phyloP scores from a whole-genome alignment of 1,284 basidiomycete species.

The Peniophora sp. region DNA sequence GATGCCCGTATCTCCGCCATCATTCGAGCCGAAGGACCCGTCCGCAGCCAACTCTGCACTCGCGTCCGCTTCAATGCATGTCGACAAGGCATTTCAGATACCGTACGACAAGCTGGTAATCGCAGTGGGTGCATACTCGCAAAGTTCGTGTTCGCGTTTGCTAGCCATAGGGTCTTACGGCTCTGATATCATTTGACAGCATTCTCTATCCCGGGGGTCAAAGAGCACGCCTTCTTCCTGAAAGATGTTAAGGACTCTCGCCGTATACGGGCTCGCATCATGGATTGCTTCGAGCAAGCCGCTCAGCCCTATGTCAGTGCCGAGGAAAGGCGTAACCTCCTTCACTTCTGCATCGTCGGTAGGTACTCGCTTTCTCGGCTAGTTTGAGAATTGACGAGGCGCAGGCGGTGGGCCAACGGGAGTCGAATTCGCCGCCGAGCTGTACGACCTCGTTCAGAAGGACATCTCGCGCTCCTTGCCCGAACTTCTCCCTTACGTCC shows the following conservation, averaged over 20 bases:
- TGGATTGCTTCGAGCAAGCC: slow-evolving; percentile 81
- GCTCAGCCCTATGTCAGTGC: slow-evolving; percentile 65
- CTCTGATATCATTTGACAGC: slow-evolving; percentile 27
- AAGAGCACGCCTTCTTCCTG: slow-evolving; percentile 74
- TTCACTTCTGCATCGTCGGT: slow-evolving; percentile 80
- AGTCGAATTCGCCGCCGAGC: slow-evolving; percentile 81
- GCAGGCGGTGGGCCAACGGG: slow-evolving; percentile 70
- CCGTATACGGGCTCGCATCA: slow-evolving; percentile 67
- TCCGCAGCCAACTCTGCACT: neutral
- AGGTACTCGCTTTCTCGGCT: slow-evolving; percentile 7
- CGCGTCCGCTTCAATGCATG: too few species aligned
- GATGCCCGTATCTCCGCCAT: slow-evolving; percentile 50
- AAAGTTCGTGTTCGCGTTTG: slow-evolving; percentile 40
- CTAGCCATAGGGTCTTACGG: neutral
- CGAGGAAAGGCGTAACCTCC: slow-evolving; percentile 54
- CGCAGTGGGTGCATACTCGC: slow-evolving; percentile 78
- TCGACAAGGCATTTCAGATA: slow-evolving; percentile 34
- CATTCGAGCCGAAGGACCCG: slow-evolving; percentile 11
- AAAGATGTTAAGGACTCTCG: slow-evolving; percentile 81
- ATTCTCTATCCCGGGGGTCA: slow-evolving; percentile 60
- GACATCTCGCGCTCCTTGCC: slow-evolving; percentile 70
- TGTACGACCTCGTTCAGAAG: slow-evolving; percentile 76
- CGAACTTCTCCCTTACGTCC: slow-evolving; percentile 48
- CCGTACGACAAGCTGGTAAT: slow-evolving; percentile 80
- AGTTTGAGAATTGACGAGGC: slow-evolving; percentile 3